Evolutionary conservation across 345 rosid species (phyloP), one percentile per base, ranked within the genome.

Genomic region (Camelina sativa): DNA sequence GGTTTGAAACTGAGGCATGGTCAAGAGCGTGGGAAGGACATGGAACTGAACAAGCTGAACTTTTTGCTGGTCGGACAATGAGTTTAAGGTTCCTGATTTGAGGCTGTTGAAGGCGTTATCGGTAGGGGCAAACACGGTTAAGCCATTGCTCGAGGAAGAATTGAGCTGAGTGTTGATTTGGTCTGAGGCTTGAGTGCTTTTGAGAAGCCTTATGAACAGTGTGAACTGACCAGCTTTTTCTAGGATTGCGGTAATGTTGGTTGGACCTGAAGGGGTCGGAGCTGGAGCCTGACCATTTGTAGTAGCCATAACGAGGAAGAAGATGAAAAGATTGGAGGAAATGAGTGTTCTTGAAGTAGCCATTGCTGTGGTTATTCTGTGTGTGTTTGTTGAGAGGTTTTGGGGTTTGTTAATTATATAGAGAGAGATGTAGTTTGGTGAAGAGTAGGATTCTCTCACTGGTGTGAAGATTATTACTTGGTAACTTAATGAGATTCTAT

Each of bases 221-320:
- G 89, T 83, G 84, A 79, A 92, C 46, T 92, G 98, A 30, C 98
- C 98, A 0, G 84, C 91, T 70, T 88, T 90, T 80, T 88, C 94
- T 4, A 92, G 84, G 73, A 92, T 71, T 7, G 88, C 86, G 0
- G 92, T 87, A 73, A 92, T 83, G 80, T 92, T 92, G 46, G 84
- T 80, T 5, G 91, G 90, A 13, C 89, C 83, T 1, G 98, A 61
- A 2, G 91, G 86, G 11, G 69, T 9, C 4, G 89, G 85, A 0
- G 87, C 74, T 1, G 90, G 89, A 19, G 79, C 57, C 44, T 89
- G 92, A 54, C 85, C 89, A 10, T 19, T 56, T 2, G 71, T 62
- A 10, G 74, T 65, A 28, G 47, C 74, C 11, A 75, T 41, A 25
- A 62, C n/a, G 56, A 78, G 43, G 70, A 84, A 67, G 70, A 88